Evolutionary conservation across 1,139 yeast genomes (phyloP).

Genomic region (Protomyces lactucae-debilis): DNA sequence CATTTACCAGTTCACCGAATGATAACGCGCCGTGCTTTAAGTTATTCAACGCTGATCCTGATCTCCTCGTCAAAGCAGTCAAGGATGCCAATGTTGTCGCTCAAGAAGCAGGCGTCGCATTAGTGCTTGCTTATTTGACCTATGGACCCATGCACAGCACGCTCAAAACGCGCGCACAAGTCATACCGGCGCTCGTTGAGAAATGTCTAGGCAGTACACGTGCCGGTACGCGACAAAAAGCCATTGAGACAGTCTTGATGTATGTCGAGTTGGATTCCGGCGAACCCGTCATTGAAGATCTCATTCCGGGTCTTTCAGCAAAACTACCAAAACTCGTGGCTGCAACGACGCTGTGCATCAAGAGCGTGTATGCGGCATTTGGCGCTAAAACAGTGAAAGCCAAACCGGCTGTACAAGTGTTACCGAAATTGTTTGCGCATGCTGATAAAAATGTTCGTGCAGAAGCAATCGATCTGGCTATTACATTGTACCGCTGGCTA

Average conservation of each 20-base stretch:
- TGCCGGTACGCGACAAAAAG: constrained; percentile 63
- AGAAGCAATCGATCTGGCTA: constrained; percentile 65
- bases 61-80: constrained; percentile 53
- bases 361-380: constrained; percentile 55
- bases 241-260: constrained; percentile 58
- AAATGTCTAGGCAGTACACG: constrained; percentile 75
- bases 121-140: constrained; percentile 55
- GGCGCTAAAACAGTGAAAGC: constrained; percentile 70
- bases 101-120: constrained; percentile 70
- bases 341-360: constrained; percentile 56
- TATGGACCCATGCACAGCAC: constrained; percentile 52
- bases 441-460: constrained; percentile 84
- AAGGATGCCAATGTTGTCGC: constrained; percentile 87
- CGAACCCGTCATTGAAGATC: constrained; percentile 60
- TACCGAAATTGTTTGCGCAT: constrained; percentile 73
- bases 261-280: constrained; percentile 65
- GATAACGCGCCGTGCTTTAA: constrained; percentile 54
- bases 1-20: constrained; percentile 53
- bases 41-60: constrained; percentile 50
- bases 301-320: constrained; percentile 58
- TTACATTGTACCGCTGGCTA: constrained; percentile 71
- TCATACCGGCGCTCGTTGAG: constrained; percentile 43
- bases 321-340: constrained; percentile 76
- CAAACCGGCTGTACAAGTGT: constrained; percentile 52
- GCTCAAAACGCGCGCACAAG: constrained; percentile 32